Evolutionary conservation across 2,329 filamentous ascomycete species (phyloP).

Genomic region (Cercospora zeina): DNA sequence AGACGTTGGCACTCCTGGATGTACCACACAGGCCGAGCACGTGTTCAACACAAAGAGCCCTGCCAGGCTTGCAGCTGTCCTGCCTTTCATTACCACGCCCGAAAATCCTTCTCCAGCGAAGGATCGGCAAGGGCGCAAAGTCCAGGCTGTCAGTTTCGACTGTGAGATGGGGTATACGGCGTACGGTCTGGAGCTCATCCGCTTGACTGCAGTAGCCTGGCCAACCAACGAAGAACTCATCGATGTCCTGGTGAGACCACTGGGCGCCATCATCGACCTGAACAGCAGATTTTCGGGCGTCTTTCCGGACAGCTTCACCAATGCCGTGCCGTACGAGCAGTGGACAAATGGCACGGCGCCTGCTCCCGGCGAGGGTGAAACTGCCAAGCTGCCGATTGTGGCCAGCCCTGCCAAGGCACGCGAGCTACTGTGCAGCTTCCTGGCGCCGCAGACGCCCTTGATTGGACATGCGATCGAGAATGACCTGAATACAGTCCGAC

Average conservation of each 20-base stretch:
- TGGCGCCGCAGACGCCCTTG: slow-evolving; percentile 75
- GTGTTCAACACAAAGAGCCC: slow-evolving; percentile 82
- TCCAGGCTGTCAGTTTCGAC: slow-evolving; percentile 77
- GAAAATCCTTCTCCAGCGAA: slow-evolving; percentile 56
- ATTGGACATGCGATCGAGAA: slow-evolving; percentile 96
- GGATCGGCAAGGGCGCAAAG: slow-evolving; percentile 38
- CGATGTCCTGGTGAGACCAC: slow-evolving; percentile 80
- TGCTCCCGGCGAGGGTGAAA: slow-evolving; percentile 22
- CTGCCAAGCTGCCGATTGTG: slow-evolving; percentile 64
- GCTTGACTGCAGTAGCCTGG: slow-evolving; percentile 86
- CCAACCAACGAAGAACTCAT: slow-evolving; percentile 72
- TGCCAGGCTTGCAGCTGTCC: slow-evolving; percentile 71
- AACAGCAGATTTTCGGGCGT: slow-evolving; percentile 93
- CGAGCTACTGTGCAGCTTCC: slow-evolving; percentile 70
- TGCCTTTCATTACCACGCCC: slow-evolving; percentile 81
- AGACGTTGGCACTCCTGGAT: slow-evolving; percentile 73
- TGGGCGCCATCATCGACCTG: slow-evolving; percentile 82
- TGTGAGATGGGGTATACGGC: slow-evolving; percentile 98
- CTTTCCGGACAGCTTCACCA: slow-evolving; percentile 70
- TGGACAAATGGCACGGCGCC: slow-evolving; percentile 26
- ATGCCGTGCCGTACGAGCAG: slow-evolving; percentile 60
- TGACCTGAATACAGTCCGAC: slow-evolving; percentile 79
- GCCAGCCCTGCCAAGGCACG: slow-evolving; percentile 73
- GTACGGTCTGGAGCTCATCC: slow-evolving; percentile 81
- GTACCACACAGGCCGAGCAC: slow-evolving; percentile 68